These are phyloP conservation scores for Ustilaginoidea virens DNA, from an alignment of 2,329 filamentous ascomycete genomes.

Conservation along the genomic window DNA sequence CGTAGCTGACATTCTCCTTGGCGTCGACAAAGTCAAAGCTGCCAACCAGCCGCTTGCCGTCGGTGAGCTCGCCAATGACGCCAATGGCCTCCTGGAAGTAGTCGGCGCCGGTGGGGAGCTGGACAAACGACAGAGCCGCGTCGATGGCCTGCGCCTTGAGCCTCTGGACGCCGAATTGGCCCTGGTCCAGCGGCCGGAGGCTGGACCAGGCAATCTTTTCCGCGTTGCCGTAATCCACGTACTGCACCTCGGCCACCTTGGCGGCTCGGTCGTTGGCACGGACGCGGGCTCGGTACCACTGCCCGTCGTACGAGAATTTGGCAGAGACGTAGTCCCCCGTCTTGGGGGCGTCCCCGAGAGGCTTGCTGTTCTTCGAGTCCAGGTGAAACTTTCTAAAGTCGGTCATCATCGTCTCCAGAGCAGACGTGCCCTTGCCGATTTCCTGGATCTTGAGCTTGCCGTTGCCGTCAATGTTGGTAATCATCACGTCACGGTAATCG, in stretches of 20 bases:
- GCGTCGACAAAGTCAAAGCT: constrained; percentile 74
- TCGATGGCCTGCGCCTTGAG: constrained; percentile 80
- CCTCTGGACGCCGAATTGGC: constrained; percentile 66
- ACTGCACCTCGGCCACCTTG: constrained; percentile 80
- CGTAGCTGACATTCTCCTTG: constrained; percentile 67
- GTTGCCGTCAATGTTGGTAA: constrained; percentile 76
- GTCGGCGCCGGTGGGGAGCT: constrained; percentile 68
- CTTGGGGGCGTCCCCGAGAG: constrained; percentile 66
- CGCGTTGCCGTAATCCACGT: constrained; percentile 92
- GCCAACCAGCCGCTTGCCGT: constrained; percentile 65
- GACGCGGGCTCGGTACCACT: constrained; percentile 90
- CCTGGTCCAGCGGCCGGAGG: constrained; percentile 64
- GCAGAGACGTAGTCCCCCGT: constrained; percentile 83
- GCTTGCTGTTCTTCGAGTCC: constrained; percentile 62
- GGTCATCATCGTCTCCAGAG: constrained; percentile 76
- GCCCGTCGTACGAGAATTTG: constrained; percentile 73
- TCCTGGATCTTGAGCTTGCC: constrained; percentile 84
- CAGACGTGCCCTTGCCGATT: constrained; percentile 70
- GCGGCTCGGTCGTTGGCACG: constrained; percentile 83
- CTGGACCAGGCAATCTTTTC: constrained; percentile 76
- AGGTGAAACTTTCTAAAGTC: constrained; percentile 86
- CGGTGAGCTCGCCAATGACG: constrained; percentile 61
- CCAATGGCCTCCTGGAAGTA: constrained; percentile 70
- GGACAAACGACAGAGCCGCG: constrained; percentile 73
- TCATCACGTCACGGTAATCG: constrained; percentile 86